These are phyloP conservation scores for Mediolabrus comicus DNA, from an alignment of 108 stramenopile species.

Conservation along the genomic window DNA sequence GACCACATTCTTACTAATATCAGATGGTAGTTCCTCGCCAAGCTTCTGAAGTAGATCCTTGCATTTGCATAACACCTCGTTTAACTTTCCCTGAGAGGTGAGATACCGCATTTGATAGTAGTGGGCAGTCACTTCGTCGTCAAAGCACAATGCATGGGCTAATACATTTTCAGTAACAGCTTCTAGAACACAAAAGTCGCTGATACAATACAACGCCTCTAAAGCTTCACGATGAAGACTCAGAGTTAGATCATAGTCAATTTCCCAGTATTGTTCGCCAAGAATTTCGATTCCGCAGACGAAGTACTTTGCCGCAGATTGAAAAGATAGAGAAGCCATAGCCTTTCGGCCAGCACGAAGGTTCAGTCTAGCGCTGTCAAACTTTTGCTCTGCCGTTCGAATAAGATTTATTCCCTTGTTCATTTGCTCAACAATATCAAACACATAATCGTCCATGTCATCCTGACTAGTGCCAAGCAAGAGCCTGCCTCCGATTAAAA, in stretches of 20 bases:
- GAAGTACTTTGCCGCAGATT: slow-evolving; percentile 19
- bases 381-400: slow-evolving; percentile 7
- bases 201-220: neutral
- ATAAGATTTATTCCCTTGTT: slow-evolving; percentile 17
- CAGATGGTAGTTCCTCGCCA: neutral
- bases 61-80: neutral
- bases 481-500: slow-evolving; percentile 10
- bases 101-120: neutral
- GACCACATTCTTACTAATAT: neutral
- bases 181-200: neutral
- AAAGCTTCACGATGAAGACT: neutral
- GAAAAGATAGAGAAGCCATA: slow-evolving; percentile 9
- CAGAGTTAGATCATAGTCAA: slow-evolving; percentile 11
- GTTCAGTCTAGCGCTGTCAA: slow-evolving; percentile 16
- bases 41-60: neutral
- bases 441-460: slow-evolving; percentile 9
- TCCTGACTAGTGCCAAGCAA: neutral
- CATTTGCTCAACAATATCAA: slow-evolving; percentile 25
- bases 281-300: slow-evolving; percentile 16
- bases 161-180: neutral
- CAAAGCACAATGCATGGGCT: neutral
- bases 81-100: neutral
- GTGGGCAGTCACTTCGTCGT: neutral
- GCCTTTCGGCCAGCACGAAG: slow-evolving; percentile 24
- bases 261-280: neutral